Base-by-base conservation (phyloP, 2,329 filamentous ascomycete genomes). In the Colletotrichum endophyticum region DNA sequence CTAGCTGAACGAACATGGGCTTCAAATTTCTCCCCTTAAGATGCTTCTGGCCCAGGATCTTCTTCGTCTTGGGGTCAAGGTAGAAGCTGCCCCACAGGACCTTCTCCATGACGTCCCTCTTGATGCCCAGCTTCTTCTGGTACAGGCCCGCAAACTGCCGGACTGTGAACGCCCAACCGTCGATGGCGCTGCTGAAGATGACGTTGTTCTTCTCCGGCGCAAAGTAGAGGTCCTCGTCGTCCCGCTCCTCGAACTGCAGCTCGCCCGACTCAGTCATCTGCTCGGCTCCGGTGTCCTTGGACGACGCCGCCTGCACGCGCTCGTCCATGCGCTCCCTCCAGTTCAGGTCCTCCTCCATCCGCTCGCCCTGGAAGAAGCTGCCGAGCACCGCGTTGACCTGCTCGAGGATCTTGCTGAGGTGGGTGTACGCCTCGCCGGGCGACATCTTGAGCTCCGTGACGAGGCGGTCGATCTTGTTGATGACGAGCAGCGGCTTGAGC, bases 81-180 rank as follows among this genome's bases (percentile, higher is more conserved):
- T 98, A 99, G 84, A 95, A 99, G 83, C 96, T 96, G 62, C 97
- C 97, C 97, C 97, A 99, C 0, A 99, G 89, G 0, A 98, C 95
- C 83, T 97, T 98, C 85, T 99, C 96, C 82, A 99, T 91, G 1
- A 95, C 86, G 30, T 92, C 92, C 63, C 96, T 91, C 86, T 98
- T 99, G 85, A 99, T 98, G 16, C 97, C 96, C 8, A 99, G 91
- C 84, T 99, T 99, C 88, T 96, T 98, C 86, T 99, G 96, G 82
- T 99, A 99, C 32, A 99, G 88, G 49, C 92, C 92, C 22, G 97
- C 96, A 83, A 99, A 99, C 81, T 99, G 97, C 67, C 96, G 92
- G 66, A 98, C 94, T 0, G 97, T 99, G 81, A 99, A 99, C 4
- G 97, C 97, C 97, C 97, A 99, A n/a, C 97, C 97, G 83, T 99